Evolutionary conservation across 176 grass and related monocot species (phyloP).

Genomic region (Urochloa ruziziensis): DNA sequence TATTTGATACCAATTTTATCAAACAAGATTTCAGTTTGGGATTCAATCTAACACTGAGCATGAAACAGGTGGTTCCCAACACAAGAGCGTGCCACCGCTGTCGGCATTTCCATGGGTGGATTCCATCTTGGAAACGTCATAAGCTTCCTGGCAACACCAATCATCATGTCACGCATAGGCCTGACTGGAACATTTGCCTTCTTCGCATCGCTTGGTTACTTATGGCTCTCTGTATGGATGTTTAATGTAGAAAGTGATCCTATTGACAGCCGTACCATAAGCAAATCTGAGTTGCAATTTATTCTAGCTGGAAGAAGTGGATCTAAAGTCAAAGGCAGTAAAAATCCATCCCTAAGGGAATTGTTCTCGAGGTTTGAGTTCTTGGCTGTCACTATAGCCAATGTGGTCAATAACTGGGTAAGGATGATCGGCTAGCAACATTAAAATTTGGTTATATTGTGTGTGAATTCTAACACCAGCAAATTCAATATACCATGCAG

Average conservation of each 20-base stretch:
- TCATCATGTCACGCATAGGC: conserved; percentile 81
- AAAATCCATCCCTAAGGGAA: conserved; percentile 60
- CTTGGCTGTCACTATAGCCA: conserved; percentile 81
- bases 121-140: conserved; percentile 99
- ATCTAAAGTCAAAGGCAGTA: conserved; percentile 46
- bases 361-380: conserved; percentile 69
- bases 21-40: conserved; percentile 1
- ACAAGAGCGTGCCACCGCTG: conserved; percentile 85
- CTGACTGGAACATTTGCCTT: conserved; percentile 69
- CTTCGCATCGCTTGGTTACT: conserved; percentile 71
- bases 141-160: conserved; percentile 77
- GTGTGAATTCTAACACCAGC: conserved; percentile 7
- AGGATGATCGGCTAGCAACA: conserved; percentile 8
- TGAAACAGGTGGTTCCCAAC: conserved; percentile 88
- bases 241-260: conserved; percentile 79
- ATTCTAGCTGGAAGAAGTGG: conserved; percentile 75
- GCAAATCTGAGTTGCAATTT: conserved; percentile 70
- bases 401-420: conserved; percentile 99
- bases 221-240: conserved; percentile 74
- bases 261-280: conserved; percentile 65
- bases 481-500: conserved; percentile 45
- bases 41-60: conserved; percentile 22
- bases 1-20: not conserved
- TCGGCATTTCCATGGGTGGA: conserved; percentile 90
- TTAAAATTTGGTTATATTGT: not conserved